Evolutionary conservation across 371 early-diverging fungal genomes (phyloP), one percentile per base, ranked within the genome.

Genomic region (Gilbertella persicaria): DNA sequence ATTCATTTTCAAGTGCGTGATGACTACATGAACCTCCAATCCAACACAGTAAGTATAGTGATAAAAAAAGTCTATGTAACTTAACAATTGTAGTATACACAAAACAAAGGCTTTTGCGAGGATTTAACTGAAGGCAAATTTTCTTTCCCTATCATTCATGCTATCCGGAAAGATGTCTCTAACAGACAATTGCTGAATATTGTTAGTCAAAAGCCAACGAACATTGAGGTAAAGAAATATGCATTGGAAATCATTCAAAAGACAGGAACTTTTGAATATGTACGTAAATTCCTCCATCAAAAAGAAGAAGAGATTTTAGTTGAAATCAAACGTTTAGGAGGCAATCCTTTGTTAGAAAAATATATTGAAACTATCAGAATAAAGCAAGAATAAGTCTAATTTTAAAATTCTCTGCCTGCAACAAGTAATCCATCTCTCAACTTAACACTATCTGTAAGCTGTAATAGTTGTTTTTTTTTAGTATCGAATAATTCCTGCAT

Each of bases 121-220:
- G 98, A 98, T 64, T 64, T 98, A 46, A 94, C 95, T 0, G 97
- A 98, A 73, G 98, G 98, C 57, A 98, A 98, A 71, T 96, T 95
- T 63, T 95, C 96, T 2, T 97, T 90, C 59, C 94, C 94, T 1
- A 86, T 96, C 50, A 91, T 95, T 20, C 95, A 93, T 52, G 85
- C 90, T 7, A 90, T 96, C 38, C 79, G 84, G 0, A 55, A 73
- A 0, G 79, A 85, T 45, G 64, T 81, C 1, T 61, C 59, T 13
- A 84, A 82, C 41, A 75, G 83, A 1, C 89, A 89, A 62, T 62
- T 94, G 14, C 49, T 79, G 66, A 89, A 87, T 60, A 98, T 98
- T 25, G 57, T 98, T 39, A 84, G 86, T 47, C 96, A 96, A 60
- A 85, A 84, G 43, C 89, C 96, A 10, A 79, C 78, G 0, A 86